Evolutionary conservation across 208 protist species (phyloP), one percentile per base, ranked within the genome.

Genomic region (Vickermania ingenoplastis): DNA sequence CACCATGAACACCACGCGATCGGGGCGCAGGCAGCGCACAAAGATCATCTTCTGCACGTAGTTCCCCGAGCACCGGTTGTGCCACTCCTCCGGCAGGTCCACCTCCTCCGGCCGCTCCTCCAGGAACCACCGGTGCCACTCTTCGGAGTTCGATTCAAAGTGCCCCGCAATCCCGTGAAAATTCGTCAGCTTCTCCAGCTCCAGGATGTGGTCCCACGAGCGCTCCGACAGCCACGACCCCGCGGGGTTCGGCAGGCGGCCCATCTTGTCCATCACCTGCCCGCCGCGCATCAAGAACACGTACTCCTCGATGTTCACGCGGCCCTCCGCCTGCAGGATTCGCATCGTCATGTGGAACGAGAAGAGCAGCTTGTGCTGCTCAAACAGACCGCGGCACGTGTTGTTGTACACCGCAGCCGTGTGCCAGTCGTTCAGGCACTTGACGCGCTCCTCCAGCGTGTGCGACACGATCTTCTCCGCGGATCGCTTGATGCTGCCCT

Each of bases 321-420:
- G 50, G 7, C 81, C 79, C 67, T 94, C 72, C n/a, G 75, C 79
- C 61, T 92, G 82, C 61, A 99, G 57, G 52, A 99, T 98, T 71
- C 92, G 93, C 27, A 97, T 93, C 59, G 95, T 97, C 86, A 99
- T 98, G 77, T 99, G 97, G 77, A 99, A 99, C 36, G 97, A 91
- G 30, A 99, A 99, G 27, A 99, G 91, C 21, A 99, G 77, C 79
- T 99, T 99, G 86, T 99, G 97, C 31, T 86, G 82, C 80, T 99
- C 97, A 73, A 99, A 99, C 11, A 99, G 79, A 30, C 96, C 97
- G 58, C 97, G 87, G 86, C 97, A 99, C 21, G 94, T 98, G 77
- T 95, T 98, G 30, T 80, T 88, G 85, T 99, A 99, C 41, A 99
- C 96, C 4, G 91, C 80, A n/a, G 81, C 81, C 2, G 97, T 99